These are phyloP conservation scores for Cercophora sp. DNA, from an alignment of 495 filamentous ascomycete genomes.

Conservation along the genomic window DNA sequence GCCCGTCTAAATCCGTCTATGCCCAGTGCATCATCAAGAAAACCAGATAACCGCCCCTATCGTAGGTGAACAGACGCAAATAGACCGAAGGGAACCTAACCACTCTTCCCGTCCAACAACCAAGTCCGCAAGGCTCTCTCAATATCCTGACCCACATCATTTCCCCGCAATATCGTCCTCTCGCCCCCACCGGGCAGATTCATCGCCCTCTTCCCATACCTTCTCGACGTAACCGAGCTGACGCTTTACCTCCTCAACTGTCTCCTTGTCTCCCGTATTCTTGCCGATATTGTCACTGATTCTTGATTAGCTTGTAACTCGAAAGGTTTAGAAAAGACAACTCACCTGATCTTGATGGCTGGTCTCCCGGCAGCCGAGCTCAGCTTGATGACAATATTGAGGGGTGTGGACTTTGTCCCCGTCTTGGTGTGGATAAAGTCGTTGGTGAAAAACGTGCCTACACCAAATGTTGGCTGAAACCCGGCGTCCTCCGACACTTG, in stretches of 20 bases:
- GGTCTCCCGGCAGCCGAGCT: slow-evolving; percentile 75
- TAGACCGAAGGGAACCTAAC: background rate
- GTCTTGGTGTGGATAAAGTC: slow-evolving; percentile 69
- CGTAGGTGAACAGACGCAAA: background rate
- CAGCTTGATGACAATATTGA: slow-evolving; percentile 98
- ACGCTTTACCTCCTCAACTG: slow-evolving; percentile 78
- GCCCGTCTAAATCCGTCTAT: background rate
- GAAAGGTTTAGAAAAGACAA: no score
- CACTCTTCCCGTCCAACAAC: background rate
- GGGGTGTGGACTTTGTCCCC: slow-evolving; percentile 78
- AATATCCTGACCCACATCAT: background rate
- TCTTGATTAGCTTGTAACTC: background rate
- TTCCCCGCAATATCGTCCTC: slow-evolving; percentile 25
- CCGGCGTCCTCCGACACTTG: slow-evolving; percentile 70
- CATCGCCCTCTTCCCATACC: slow-evolving; percentile 77
- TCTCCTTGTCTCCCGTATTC: slow-evolving; percentile 82
- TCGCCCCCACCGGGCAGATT: slow-evolving; percentile 72
- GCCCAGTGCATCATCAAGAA: background rate
- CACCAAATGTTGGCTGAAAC: slow-evolving; percentile 81
- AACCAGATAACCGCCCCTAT: slow-evolving; percentile 3
- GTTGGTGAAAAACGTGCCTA: slow-evolving; percentile 94
- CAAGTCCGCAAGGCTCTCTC: background rate
- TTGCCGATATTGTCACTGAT: slow-evolving; percentile 85
- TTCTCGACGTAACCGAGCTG: slow-evolving; percentile 81
- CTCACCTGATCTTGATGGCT: slow-evolving; percentile 78